These are phyloP conservation scores for Wallemia ichthyophaga DNA, from an alignment of 1,284 basidiomycete species.

Conservation along the genomic window DNA sequence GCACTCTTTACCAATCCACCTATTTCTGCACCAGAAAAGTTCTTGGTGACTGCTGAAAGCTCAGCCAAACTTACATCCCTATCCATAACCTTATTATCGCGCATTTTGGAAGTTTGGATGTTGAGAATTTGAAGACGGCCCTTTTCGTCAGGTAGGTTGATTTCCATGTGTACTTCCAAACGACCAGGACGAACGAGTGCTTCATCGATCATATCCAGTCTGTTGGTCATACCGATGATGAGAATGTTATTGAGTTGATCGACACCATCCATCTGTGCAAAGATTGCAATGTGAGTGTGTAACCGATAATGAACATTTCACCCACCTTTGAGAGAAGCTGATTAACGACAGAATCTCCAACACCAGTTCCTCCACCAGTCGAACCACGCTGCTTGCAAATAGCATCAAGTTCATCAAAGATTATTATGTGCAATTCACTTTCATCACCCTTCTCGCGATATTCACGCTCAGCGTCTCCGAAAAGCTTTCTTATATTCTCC, in stretches of 20 bases:
- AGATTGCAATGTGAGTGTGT: background rate
- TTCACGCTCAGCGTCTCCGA: conserved; percentile 93
- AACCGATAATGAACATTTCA: background rate
- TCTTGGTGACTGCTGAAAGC: conserved; percentile 65
- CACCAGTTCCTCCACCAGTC: conserved; percentile 50
- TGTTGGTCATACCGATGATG: conserved; percentile 98
- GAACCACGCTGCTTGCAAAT: conserved; percentile 96
- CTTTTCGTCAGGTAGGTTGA: conserved; percentile 77
- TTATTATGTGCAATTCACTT: conserved; percentile 93
- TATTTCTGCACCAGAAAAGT: conserved; percentile 94
- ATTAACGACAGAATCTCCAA: conserved; percentile 95
- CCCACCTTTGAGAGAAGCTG: conserved; percentile 79
- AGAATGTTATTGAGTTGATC: conserved; percentile 98
- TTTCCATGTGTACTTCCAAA: conserved; percentile 99
- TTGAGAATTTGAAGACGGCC: conserved; percentile 79
- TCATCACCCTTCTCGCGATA: conserved; percentile 98
- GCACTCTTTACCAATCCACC: conserved; percentile 89
- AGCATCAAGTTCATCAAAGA: conserved; percentile 95
- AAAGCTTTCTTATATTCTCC: conserved; percentile 93
- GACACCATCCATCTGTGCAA: conserved; percentile 75
- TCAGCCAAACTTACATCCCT: conserved; percentile 55
- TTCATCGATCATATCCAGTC: conserved; percentile 96
- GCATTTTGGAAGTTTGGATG: conserved; percentile 91
- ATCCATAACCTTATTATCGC: conserved; percentile 68
- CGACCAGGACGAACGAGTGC: conserved; percentile 88